These are phyloP conservation scores for Laburnicola sp. DNA, from an alignment of 2,329 filamentous ascomycete genomes.

Conservation along the genomic window DNA sequence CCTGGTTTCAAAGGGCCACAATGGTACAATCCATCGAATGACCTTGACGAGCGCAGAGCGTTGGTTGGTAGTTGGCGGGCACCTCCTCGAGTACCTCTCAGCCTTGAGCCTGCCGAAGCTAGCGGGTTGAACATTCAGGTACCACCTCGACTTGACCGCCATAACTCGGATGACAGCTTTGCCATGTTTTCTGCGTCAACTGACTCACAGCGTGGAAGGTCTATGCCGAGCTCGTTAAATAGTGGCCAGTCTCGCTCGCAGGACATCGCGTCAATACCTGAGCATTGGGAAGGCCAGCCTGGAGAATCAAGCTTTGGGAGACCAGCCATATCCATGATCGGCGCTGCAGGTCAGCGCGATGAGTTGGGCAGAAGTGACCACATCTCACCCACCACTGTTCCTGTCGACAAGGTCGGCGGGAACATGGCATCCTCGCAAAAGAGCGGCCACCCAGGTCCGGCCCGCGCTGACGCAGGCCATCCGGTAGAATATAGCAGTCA, in stretches of 20 bases:
- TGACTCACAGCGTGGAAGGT: constrained; percentile 58
- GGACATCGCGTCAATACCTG: constrained; percentile 30
- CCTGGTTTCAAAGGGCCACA: constrained; percentile 33
- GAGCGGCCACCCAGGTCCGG: constrained; percentile 16
- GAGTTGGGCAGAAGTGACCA: constrained; percentile 25
- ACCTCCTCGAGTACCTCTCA: constrained; percentile 54
- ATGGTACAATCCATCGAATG: constrained; percentile 40
- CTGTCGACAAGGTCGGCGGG: constrained; percentile 17
- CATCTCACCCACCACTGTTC: constrained; percentile 35
- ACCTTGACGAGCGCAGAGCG: constrained; percentile 45
- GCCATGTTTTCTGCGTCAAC: constrained; percentile 66
- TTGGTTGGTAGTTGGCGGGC: constrained; percentile 52
- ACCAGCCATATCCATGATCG: constrained; percentile 7
- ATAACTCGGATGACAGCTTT: constrained; percentile 65
- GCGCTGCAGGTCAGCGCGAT: constrained; percentile 12
- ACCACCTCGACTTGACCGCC: constrained; percentile 49
- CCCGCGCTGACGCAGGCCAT: constrained; percentile 19
- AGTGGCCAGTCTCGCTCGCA: constrained; percentile 36
- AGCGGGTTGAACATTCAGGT: constrained; percentile 40
- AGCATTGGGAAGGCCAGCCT: constrained; percentile 30
- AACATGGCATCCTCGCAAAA: constrained; percentile 6
- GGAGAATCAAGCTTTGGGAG: constrained; percentile 42
- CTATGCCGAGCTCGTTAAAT: constrained; percentile 56
- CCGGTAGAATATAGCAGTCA: constrained; percentile 27
- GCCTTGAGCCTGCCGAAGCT: constrained; percentile 50